Conservation (phyloP, 768 basidiomycete species). For the Termitomyces sp. region DNA sequence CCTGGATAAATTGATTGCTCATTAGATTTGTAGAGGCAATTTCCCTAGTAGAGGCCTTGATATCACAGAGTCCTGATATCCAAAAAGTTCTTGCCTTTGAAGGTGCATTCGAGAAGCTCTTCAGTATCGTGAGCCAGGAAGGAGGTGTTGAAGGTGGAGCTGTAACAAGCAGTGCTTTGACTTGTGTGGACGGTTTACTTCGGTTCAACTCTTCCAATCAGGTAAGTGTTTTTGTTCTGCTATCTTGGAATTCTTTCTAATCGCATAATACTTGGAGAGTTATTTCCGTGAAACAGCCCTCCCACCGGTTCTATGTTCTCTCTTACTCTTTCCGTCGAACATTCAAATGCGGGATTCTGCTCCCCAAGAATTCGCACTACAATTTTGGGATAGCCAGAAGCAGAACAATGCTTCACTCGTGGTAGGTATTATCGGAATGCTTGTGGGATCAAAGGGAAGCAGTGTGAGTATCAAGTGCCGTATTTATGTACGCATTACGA, state of each 20-base stretch:
- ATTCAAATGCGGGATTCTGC: slow-evolving; percentile 53
- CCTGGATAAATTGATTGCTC: background rate
- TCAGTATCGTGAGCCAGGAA: slow-evolving; percentile 82
- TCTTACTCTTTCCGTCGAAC: slow-evolving; percentile 68
- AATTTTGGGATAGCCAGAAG: slow-evolving; percentile 96
- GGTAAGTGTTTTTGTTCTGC: slow-evolving; percentile 40
- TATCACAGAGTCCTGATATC: slow-evolving; percentile 86
- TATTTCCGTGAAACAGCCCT: slow-evolving; percentile 92
- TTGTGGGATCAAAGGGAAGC: slow-evolving; percentile 70
- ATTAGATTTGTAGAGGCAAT: slow-evolving; percentile 62
- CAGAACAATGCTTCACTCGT: slow-evolving; percentile 75
- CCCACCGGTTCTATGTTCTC: slow-evolving; percentile 60
- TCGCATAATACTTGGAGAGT: slow-evolving; percentile 51
- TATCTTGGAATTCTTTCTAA: background rate
- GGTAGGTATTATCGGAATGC: slow-evolving; percentile 81
- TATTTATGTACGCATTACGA: background rate
- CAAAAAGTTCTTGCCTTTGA: slow-evolving; percentile 97
- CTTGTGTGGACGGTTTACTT: slow-evolving; percentile 81
- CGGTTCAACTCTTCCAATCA: slow-evolving; percentile 95
- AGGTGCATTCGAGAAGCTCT: slow-evolving; percentile 93
- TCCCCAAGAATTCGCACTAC: slow-evolving; percentile 91
- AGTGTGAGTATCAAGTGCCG: slow-evolving; percentile 39
- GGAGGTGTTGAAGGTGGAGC: slow-evolving; percentile 91
- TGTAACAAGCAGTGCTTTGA: slow-evolving; percentile 81
- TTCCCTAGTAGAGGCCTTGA: slow-evolving; percentile 74